Base-by-base conservation (phyloP, 2,329 filamentous ascomycete species). In the Furcasterigmium furcatum region DNA sequence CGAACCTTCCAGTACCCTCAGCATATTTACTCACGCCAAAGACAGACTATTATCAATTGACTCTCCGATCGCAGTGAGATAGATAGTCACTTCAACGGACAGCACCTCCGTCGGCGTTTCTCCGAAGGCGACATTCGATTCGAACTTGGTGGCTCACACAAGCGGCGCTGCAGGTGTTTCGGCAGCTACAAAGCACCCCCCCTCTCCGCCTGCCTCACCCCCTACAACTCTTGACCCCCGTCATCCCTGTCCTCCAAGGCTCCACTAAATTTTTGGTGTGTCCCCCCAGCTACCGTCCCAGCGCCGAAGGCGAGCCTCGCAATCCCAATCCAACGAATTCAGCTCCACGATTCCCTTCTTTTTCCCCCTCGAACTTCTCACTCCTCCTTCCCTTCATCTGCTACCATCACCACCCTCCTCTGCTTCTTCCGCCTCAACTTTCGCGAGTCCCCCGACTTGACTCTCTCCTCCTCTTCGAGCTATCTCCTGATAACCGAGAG, bases 181-280 rank as follows among this genome's bases (percentile, higher is more conserved):
- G n/a, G n/a, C n/a, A n/a, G n/a, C n/a, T n/a, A n/a, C n/a, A n/a
- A n/a, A n/a, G n/a, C n/a, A n/a, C n/a, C n/a, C n/a, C n/a, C n/a
- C n/a, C n/a, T n/a, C n/a, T n/a, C n/a, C n/a, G n/a, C n/a, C n/a
- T n/a, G n/a, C n/a, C n/a, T n/a, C n/a, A n/a, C n/a, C n/a, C n/a
- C n/a, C n/a, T n/a, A n/a, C n/a, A n/a, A n/a, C n/a, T n/a, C n/a
- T n/a, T n/a, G n/a, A n/a, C n/a, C n/a, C n/a, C n/a, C n/a, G 24
- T 27, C 24, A 42, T 32, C 40, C 40, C 27, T 42, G 40, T 14
- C n/a, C 40, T 10, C 14, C 13, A 16, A 41, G 35, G 46, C 10
- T 43, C 51, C 57, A 54, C 57, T 54, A 48, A 48, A 52, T 46
- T 52, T 54, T 51, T 56, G 53, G 52, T 50, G 43, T 48, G 47